These are phyloP conservation scores for Osmozyma mogii DNA, from an alignment of 805 yeast genomes.

Conservation along the genomic window DNA sequence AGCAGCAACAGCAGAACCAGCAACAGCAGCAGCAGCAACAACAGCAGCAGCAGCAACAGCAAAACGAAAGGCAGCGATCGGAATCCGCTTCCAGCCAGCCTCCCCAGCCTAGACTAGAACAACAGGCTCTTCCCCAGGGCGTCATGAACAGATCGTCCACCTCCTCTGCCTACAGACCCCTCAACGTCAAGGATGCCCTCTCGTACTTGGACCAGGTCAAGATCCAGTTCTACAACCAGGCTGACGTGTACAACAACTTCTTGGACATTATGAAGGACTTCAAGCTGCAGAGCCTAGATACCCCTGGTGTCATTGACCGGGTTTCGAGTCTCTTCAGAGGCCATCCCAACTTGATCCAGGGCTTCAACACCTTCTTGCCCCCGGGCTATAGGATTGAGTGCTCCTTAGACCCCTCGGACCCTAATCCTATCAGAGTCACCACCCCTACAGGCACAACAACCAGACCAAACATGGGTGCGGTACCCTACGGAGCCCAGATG, in stretches of 20 bases:
- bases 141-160: constrained; percentile 36
- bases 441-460: constrained; percentile 90
- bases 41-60: constrained; percentile 16
- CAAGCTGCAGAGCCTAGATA: constrained; percentile 89
- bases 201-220: constrained; percentile 94
- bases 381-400: constrained; percentile 95
- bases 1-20: constrained; percentile 7
- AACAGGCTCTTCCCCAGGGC: constrained; percentile 13
- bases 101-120: constrained; percentile 3
- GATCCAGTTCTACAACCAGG: constrained; percentile 82
- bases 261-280: constrained; percentile 98
- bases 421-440: constrained; percentile 86
- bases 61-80: constrained; percentile 15
- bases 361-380: constrained; percentile 95
- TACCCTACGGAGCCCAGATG: constrained; percentile 3
- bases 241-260: constrained; percentile 93
- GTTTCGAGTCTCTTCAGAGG: constrained; percentile 89
- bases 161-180: constrained; percentile 54
- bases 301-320: constrained; percentile 97
- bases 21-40: constrained; percentile 10
- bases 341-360: constrained; percentile 89
- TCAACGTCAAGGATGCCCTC: constrained; percentile 93
- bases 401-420: constrained; percentile 80
- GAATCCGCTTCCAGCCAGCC: constrained; percentile 3
- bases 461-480: constrained; percentile 43